A percentile compares a stretch with the other conserved stretches of the same genome.
These are phyloP conservation scores for Fusarium compactum DNA, from an alignment of 2,329 filamentous ascomycete genomes.

Conservation along the genomic window DNA sequence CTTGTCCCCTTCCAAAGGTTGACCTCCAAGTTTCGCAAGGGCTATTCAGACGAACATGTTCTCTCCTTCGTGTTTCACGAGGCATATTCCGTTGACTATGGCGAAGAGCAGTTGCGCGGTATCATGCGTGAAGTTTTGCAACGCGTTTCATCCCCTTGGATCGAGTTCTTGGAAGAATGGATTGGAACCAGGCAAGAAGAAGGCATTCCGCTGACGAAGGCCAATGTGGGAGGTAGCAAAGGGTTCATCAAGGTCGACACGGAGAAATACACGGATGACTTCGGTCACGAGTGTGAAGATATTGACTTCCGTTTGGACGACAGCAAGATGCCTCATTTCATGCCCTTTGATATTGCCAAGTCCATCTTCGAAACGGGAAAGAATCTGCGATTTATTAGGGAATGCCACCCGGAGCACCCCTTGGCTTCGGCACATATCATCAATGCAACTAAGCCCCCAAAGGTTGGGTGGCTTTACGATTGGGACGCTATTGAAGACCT, in stretches of 20 bases:
- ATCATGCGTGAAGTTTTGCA: slow-evolving; percentile 76
- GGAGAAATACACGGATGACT: slow-evolving; percentile 68
- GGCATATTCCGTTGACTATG: slow-evolving; percentile 73
- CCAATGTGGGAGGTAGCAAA: slow-evolving; percentile 58
- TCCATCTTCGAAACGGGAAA: slow-evolving; percentile 83
- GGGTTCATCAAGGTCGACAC: slow-evolving; percentile 72
- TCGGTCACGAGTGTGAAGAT: slow-evolving; percentile 67
- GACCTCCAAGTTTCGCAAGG: slow-evolving; percentile 59
- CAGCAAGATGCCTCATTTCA: slow-evolving; percentile 76
- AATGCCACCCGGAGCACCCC: slow-evolving; percentile 78
- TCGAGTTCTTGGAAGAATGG: slow-evolving; percentile 78
- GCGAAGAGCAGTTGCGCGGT: slow-evolving; percentile 69
- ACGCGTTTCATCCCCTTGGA: slow-evolving; percentile 73
- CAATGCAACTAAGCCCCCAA: slow-evolving; percentile 63
- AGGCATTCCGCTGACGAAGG: slow-evolving; percentile 65
- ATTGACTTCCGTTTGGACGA: slow-evolving; percentile 73
- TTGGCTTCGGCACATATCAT: slow-evolving; percentile 67
- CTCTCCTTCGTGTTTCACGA: slow-evolving; percentile 72
- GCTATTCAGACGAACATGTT: slow-evolving; percentile 69
- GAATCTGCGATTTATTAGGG: slow-evolving; percentile 78
- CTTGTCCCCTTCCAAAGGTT: slow-evolving; percentile 65
- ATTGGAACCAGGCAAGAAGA: slow-evolving; percentile 74
- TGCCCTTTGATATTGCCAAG: slow-evolving; percentile 75
- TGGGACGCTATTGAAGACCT: slow-evolving; percentile 76
- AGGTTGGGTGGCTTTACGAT: slow-evolving; percentile 75